A percentile compares a stretch with the other conserved stretches of the same genome.
Evolutionary conservation across 331 rosid genomes (phyloP).

Genomic region (Malus hybrid): DNA sequence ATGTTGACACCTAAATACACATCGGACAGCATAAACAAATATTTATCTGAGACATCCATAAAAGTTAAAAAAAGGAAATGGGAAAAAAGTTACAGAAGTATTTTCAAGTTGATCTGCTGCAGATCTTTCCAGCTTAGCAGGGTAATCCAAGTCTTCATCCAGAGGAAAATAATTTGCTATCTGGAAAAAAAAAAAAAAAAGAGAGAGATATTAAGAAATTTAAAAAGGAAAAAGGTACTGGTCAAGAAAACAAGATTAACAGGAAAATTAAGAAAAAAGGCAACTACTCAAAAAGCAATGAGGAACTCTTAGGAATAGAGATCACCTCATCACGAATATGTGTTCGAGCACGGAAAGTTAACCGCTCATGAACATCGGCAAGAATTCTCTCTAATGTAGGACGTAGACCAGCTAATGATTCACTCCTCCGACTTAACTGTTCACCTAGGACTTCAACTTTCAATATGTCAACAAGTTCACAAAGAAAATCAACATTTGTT

Average conservation of each 20-base stretch:
- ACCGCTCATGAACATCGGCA: conserved; percentile 93
- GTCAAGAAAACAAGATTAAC: conserved; percentile 8
- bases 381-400: conserved; percentile 92
- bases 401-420: conserved; percentile 76
- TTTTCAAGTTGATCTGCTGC: conserved; percentile 50
- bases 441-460: conserved; percentile 92
- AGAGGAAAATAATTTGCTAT: conserved; percentile 84
- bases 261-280: background rate
- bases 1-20: background rate
- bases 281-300: background rate
- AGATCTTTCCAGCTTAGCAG: conserved; percentile 78
- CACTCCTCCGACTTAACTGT: conserved; percentile 63
- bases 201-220: background rate
- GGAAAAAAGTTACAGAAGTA: conserved; percentile 43
- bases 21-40: background rate
- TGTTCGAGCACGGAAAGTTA: conserved; percentile 96
- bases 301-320: background rate
- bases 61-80: background rate
- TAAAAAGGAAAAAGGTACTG: background rate
- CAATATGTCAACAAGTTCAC: conserved; percentile 94
- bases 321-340: conserved; percentile 88
- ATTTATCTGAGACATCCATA: background rate
- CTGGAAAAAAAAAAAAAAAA: conserved; percentile 27
- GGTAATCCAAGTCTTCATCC: conserved; percentile 89
- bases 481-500: conserved; percentile 82